Conservation (phyloP, 2,329 filamentous ascomycete species). For the Fusarium decemcellulare region DNA sequence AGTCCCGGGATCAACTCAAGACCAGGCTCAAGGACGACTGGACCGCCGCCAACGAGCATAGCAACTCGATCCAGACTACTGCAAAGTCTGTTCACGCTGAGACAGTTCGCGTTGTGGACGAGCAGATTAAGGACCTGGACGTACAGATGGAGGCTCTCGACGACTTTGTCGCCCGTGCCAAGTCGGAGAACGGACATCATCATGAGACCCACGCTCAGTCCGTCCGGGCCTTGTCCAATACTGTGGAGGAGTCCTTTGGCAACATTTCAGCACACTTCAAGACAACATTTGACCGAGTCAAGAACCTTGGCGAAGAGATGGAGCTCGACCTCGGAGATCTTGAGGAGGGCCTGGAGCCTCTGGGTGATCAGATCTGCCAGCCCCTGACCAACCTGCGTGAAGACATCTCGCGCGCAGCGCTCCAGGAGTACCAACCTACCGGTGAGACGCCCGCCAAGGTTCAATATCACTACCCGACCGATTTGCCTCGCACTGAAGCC, state of each 20-base stretch:
- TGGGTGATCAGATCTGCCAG: slow-evolving; percentile 73
- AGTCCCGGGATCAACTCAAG: slow-evolving; percentile 84
- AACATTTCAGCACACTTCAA: slow-evolving; percentile 80
- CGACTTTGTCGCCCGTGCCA: slow-evolving; percentile 88
- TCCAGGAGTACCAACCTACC: slow-evolving; percentile 88
- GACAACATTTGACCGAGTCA: slow-evolving; percentile 76
- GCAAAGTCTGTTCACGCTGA: slow-evolving; percentile 92
- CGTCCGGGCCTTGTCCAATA: slow-evolving; percentile 74
- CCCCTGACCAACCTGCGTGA: slow-evolving; percentile 80
- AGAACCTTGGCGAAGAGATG: slow-evolving; percentile 78
- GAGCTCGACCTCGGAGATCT: slow-evolving; percentile 71
- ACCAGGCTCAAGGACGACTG: slow-evolving; percentile 89
- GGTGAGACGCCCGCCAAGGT: slow-evolving; percentile 88
- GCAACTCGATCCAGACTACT: slow-evolving; percentile 84
- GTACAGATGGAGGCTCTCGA: slow-evolving; percentile 92
- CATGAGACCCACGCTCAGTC: slow-evolving; percentile 78
- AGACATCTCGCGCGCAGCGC: slow-evolving; percentile 72
- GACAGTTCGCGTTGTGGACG: slow-evolving; percentile 90
- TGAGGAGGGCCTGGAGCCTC: slow-evolving; percentile 71
- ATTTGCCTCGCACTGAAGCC: slow-evolving; percentile 79
- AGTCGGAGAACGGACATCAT: slow-evolving; percentile 83
- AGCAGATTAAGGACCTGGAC: slow-evolving; percentile 89
- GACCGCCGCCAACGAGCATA: slow-evolving; percentile 83
- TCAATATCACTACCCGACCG: slow-evolving; percentile 84
- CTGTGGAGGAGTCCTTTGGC: slow-evolving; percentile 80